Conservation (phyloP, 2,329 filamentous ascomycete genomes). For the Macrophomina tecta region DNA sequence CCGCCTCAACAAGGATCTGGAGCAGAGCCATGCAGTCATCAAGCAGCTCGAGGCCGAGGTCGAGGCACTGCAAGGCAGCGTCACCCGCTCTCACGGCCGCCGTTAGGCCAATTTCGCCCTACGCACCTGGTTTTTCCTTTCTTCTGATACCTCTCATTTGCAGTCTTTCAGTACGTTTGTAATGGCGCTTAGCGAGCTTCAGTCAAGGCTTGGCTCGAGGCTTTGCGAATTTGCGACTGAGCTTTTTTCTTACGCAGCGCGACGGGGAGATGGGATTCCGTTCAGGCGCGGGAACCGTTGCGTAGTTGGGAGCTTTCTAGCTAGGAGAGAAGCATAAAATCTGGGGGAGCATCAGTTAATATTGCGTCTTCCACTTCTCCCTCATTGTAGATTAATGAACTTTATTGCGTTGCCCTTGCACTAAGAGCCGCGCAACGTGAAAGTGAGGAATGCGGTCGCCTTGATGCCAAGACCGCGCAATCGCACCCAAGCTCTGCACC, state of each 20-base stretch:
- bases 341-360: conserved; percentile 27
- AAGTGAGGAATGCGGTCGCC: not conserved
- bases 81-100: conserved; percentile 89
- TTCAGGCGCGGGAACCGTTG: conserved; percentile 25
- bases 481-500: conserved; percentile 10
- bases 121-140: conserved; percentile 39
- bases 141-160: conserved; percentile 49
- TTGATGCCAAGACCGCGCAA: conserved; percentile 13
- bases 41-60: conserved; percentile 91
- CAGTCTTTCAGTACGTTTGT: conserved; percentile 48
- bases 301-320: conserved; percentile 23
- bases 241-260: conserved; percentile 7
- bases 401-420: conserved; percentile 16
- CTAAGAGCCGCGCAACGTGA: not conserved
- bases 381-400: conserved; percentile 28
- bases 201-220: conserved; percentile 18
- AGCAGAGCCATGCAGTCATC: conserved; percentile 91
- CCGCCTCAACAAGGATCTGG: conserved; percentile 98
- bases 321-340: conserved; percentile 27
- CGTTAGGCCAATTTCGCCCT: conserved; percentile 63
- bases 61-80: conserved; percentile 64
- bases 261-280: conserved; percentile 16
- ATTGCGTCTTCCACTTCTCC: conserved; percentile 26
- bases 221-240: conserved; percentile 21
- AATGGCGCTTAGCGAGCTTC: conserved; percentile 38